Conservation (phyloP, 495 filamentous ascomycete species). For the Xylaria palmicola region DNA sequence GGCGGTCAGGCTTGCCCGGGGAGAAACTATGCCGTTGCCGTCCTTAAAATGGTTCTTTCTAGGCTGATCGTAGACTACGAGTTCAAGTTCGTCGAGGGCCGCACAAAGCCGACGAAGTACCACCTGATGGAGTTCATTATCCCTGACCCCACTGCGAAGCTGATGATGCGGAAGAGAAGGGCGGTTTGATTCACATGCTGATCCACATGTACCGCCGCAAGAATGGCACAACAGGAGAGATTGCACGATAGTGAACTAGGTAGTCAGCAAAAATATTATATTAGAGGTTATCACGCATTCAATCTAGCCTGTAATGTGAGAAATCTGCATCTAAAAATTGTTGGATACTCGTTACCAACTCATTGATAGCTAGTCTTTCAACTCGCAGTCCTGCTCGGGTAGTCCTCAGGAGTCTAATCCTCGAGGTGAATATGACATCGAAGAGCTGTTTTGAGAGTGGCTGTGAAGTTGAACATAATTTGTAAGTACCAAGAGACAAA, state of each 20-base stretch:
- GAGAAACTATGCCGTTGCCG: neutral
- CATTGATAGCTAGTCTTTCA: no score
- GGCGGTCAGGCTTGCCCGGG: constrained; percentile 7
- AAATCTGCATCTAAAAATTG: no score
- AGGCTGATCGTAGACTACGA: constrained; percentile 3
- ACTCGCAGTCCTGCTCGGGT: no score
- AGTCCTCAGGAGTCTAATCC: no score
- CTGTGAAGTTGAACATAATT: no score
- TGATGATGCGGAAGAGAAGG: constrained; percentile 2
- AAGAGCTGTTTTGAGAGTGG: no score
- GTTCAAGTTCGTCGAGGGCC: neutral
- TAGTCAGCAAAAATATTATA: neutral
- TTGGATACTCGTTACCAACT: no score
- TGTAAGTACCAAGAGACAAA: no score
- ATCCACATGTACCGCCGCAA: neutral
- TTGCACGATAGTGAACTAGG: neutral
- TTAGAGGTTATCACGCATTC: neutral
- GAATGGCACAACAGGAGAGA: neutral
- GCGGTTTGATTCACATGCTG: neutral
- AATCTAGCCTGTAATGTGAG: no score
- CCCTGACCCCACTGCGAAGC: neutral
- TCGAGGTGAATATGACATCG: no score
- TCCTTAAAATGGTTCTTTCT: constrained; percentile 4
- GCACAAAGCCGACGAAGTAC: neutral
- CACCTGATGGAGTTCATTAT: neutral